These are phyloP conservation scores for Articulospora tetracladia DNA, from an alignment of 495 filamentous ascomycete species.

Conservation along the genomic window DNA sequence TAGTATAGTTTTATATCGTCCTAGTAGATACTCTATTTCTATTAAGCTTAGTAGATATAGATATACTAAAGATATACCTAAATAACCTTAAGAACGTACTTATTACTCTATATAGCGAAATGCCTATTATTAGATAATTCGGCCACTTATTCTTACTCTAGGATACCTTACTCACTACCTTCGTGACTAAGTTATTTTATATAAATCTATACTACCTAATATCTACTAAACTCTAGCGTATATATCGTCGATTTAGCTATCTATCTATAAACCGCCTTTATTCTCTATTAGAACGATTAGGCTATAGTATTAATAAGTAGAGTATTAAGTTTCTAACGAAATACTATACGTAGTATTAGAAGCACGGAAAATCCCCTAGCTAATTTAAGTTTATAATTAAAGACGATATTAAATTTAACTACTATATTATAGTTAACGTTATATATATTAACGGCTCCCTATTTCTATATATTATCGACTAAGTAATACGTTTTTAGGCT, in stretches of 20 bases:
- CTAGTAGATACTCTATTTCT: conserved; percentile 7
- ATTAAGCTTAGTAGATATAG: conserved; percentile 3
- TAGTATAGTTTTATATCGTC: neutral
- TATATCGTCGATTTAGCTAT: neutral
- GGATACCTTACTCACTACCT: neutral
- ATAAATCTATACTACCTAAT: neutral
- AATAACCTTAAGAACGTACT: conserved; percentile 7
- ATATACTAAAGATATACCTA: conserved; percentile 1
- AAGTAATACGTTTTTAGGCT: conserved; percentile 16
- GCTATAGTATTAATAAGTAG: neutral
- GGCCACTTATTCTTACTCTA: neutral
- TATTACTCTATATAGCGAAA: neutral
- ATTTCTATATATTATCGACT: conserved; percentile 13
- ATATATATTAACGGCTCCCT: conserved; percentile 16
- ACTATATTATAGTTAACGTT: conserved; percentile 17
- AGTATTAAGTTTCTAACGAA: conserved; percentile 5
- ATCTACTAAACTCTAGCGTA: neutral
- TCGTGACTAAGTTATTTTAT: neutral
- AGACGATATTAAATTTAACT: conserved; percentile 23
- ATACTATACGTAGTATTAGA: conserved; percentile 13
- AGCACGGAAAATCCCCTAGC: conserved; percentile 5
- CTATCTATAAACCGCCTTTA: neutral
- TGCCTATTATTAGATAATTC: neutral
- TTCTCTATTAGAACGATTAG: neutral
- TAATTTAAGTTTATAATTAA: conserved; percentile 20